These are phyloP conservation scores for Hypoxylon intermedium DNA, from an alignment of 495 filamentous ascomycete species.

Conservation along the genomic window DNA sequence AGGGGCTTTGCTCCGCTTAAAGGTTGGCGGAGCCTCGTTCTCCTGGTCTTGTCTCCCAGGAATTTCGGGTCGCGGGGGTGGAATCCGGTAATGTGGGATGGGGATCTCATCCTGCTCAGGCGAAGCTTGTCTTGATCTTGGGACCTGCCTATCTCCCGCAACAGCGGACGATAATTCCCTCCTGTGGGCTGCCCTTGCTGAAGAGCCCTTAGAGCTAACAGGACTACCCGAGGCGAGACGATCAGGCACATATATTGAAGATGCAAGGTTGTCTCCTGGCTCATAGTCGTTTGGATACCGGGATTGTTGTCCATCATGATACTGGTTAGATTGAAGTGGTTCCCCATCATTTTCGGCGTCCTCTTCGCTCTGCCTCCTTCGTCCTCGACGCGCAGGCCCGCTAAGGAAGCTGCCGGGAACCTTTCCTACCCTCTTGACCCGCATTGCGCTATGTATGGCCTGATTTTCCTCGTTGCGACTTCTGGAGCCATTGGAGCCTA, in stretches of 20 bases:
- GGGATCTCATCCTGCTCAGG: conserved; percentile 43
- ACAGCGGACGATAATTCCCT: conserved; percentile 37
- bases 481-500: conserved; percentile 55
- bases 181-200: conserved; percentile 44
- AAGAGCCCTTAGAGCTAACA: conserved; percentile 48
- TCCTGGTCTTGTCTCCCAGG: conserved; percentile 75
- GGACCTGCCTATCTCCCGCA: conserved; percentile 12
- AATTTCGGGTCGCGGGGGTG: conserved; percentile 61
- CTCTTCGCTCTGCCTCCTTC: conserved; percentile 77
- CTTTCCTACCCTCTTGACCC: conserved; percentile 75
- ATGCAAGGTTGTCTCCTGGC: conserved; percentile 42
- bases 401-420: conserved; percentile 75
- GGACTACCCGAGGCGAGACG: conserved; percentile 54
- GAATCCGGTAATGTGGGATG: conserved; percentile 70
- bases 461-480: conserved; percentile 63
- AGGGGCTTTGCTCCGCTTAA: conserved; percentile 69
- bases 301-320: conserved; percentile 46
- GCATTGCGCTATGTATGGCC: conserved; percentile 70
- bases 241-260: conserved; percentile 50
- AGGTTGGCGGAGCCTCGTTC: conserved; percentile 79
- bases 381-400: conserved; percentile 74
- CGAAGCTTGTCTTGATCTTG: conserved; percentile 26
- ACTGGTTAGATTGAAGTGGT: conserved; percentile 43
- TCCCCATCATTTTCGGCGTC: conserved; percentile 58
- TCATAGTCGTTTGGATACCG: conserved; percentile 30